phyloP scores from a whole-genome alignment of 805 yeast genomes.

The Zygosaccharomyces bailii region DNA sequence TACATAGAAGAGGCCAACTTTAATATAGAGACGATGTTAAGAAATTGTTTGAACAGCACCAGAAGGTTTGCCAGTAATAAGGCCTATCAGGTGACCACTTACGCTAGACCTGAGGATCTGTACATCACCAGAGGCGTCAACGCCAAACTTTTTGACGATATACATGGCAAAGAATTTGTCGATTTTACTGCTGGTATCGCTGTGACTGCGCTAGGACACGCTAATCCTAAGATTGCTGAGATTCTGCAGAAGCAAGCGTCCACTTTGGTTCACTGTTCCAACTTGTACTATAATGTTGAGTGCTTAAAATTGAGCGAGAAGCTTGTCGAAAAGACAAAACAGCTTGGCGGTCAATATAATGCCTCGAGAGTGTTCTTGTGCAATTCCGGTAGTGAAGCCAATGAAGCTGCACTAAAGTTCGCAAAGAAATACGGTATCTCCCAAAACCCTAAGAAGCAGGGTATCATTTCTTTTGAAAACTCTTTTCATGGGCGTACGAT shows the following conservation, averaged over 20 bases:
- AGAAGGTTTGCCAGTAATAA: conserved; percentile 11
- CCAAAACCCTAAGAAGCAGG: conserved; percentile 54
- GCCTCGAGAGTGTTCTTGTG: conserved; percentile 73
- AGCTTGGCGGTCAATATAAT: conserved; percentile 73
- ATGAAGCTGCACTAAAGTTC: conserved; percentile 74
- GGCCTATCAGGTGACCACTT: conserved; percentile 60
- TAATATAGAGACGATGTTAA: conserved; percentile 16
- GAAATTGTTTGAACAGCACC: conserved; percentile 15
- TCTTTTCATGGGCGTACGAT: conserved; percentile 94
- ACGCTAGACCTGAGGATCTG: conserved; percentile 66
- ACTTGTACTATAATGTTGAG: conserved; percentile 79
- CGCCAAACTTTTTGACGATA: conserved; percentile 67
- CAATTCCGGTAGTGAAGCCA: conserved; percentile 77
- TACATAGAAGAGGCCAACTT: no score
- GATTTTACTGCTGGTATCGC: conserved; percentile 97
- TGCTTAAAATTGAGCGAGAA: conserved; percentile 74
- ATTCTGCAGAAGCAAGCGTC: conserved; percentile 69
- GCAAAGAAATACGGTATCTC: conserved; percentile 76
- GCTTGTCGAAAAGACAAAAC: conserved; percentile 63
- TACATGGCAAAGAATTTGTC: conserved; percentile 70
- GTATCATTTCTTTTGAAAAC: conserved; percentile 80
- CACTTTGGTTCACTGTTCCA: conserved; percentile 78
- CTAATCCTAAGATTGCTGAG: conserved; percentile 68
- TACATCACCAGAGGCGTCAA: conserved; percentile 81
- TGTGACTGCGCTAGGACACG: conserved; percentile 91